These are phyloP conservation scores for Alternaria metachromatica DNA, from an alignment of 2,329 filamentous ascomycete genomes.

Conservation along the genomic window DNA sequence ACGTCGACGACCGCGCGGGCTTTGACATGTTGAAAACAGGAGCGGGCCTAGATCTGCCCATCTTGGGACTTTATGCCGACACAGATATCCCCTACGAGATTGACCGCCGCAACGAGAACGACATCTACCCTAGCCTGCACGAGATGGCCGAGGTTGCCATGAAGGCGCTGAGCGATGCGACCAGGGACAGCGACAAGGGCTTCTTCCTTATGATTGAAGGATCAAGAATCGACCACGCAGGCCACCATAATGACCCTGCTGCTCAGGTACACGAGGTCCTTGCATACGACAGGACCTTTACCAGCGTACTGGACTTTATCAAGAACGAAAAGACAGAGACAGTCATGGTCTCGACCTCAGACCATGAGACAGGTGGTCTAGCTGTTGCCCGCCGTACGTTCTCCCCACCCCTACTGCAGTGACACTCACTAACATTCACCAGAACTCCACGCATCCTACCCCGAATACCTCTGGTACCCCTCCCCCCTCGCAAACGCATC, in stretches of 20 bases:
- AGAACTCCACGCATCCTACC: conserved; percentile 68
- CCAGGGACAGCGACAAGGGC: conserved; percentile 81
- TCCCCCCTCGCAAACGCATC: conserved; percentile 80
- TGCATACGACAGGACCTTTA: conserved; percentile 90
- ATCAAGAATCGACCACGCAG: conserved; percentile 93
- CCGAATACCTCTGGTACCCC: conserved; percentile 81
- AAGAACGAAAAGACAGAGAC: conserved; percentile 74
- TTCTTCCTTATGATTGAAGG: conserved; percentile 99
- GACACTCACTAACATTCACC: conserved; percentile 15
- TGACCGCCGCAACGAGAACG: conserved; percentile 79
- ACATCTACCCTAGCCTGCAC: conserved; percentile 84
- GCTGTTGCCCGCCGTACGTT: conserved; percentile 75
- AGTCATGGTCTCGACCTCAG: conserved; percentile 86
- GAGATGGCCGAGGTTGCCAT: conserved; percentile 91
- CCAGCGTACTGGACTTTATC: conserved; percentile 83
- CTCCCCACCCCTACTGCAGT: background rate
- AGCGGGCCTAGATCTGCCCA: conserved; percentile 73
- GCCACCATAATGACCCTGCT: conserved; percentile 65
- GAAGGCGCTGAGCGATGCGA: conserved; percentile 78
- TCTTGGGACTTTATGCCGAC: conserved; percentile 83
- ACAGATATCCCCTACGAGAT: conserved; percentile 92
- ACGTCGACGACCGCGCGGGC: conserved; percentile 72
- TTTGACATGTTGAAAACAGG: conserved; percentile 79
- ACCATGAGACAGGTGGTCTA: conserved; percentile 95
- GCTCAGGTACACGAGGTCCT: conserved; percentile 79